Evolutionary conservation across 441 rosid species (phyloP).

Genomic region (Lepidium campestre): DNA sequence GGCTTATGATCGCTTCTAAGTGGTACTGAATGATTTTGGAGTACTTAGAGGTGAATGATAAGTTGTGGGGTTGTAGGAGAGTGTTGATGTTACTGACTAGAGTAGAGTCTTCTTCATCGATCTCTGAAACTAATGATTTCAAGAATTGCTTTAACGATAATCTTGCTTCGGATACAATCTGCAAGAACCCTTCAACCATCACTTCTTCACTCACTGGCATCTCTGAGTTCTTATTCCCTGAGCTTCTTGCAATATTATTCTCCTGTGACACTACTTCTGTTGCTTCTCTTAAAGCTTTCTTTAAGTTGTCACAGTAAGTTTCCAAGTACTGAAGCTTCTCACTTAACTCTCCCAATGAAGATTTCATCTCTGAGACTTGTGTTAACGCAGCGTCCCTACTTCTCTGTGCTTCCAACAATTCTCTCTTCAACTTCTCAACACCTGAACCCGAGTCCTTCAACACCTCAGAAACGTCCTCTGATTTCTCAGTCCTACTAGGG

Average conservation of each 20-base stretch:
- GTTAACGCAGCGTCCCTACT: slow-evolving; percentile 64
- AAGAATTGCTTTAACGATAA: slow-evolving; percentile 88
- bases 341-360: slow-evolving; percentile 64
- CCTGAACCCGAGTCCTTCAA: slow-evolving; percentile 51
- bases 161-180: slow-evolving; percentile 90
- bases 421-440: slow-evolving; percentile 64
- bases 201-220: slow-evolving; percentile 88
- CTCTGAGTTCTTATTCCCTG: slow-evolving; percentile 14
- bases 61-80: slow-evolving; percentile 60
- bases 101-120: slow-evolving; percentile 62
- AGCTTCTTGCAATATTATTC: slow-evolving; percentile 5
- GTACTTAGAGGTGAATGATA: slow-evolving; percentile 53
- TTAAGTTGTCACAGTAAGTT: slow-evolving; percentile 71
- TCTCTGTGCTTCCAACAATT: slow-evolving; percentile 64
- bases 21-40: slow-evolving; percentile 69
- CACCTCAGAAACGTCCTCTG: slow-evolving; percentile 67
- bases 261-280: slow-evolving; percentile 21
- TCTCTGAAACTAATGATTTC: slow-evolving; percentile 60
- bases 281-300: slow-evolving; percentile 69
- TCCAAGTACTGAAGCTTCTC: slow-evolving; percentile 80
- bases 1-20: slow-evolving; percentile 75
- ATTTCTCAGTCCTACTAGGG: slow-evolving; percentile 51
- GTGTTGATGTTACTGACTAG: slow-evolving; percentile 54
- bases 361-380: slow-evolving; percentile 75
- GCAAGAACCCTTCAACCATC: slow-evolving; percentile 87